Evolutionary conservation across 75 land plant genomes (phyloP).

Genomic region (Larix kaempferi): DNA sequence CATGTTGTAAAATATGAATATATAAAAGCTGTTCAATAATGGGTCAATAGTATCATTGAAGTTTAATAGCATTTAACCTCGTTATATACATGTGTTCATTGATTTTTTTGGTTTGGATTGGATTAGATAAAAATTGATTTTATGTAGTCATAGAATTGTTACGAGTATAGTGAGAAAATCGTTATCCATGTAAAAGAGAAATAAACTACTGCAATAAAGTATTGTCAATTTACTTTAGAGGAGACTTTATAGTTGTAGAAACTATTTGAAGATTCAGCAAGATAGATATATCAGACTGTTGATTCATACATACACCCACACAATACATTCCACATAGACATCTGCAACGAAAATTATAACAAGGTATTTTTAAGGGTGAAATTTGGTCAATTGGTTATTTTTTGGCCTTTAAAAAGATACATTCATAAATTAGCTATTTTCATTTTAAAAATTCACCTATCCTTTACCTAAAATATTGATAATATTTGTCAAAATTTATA

Average conservation of each 20-base stretch:
- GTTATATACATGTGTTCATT: not conserved
- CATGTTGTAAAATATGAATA: constrained; percentile 4
- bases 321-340: not conserved
- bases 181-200: too few relatives aligned
- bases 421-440: too few relatives aligned
- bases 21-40: not conserved
- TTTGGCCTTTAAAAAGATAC: too few relatives aligned
- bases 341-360: not conserved
- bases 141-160: too few relatives aligned
- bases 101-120: not conserved
- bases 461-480: too few relatives aligned
- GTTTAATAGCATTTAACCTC: not conserved
- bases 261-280: not conserved
- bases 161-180: too few relatives aligned
- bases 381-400: too few relatives aligned
- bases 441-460: too few relatives aligned
- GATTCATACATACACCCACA: not conserved
- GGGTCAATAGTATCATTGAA: not conserved
- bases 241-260: not conserved
- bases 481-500: too few relatives aligned
- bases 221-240: not conserved
- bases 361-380: too few relatives aligned
- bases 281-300: not conserved
- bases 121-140: too few relatives aligned
- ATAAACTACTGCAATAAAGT: not conserved